Evolutionary conservation across 2,329 filamentous ascomycete genomes (phyloP).

Genomic region (Rasamsonia emersonii): DNA sequence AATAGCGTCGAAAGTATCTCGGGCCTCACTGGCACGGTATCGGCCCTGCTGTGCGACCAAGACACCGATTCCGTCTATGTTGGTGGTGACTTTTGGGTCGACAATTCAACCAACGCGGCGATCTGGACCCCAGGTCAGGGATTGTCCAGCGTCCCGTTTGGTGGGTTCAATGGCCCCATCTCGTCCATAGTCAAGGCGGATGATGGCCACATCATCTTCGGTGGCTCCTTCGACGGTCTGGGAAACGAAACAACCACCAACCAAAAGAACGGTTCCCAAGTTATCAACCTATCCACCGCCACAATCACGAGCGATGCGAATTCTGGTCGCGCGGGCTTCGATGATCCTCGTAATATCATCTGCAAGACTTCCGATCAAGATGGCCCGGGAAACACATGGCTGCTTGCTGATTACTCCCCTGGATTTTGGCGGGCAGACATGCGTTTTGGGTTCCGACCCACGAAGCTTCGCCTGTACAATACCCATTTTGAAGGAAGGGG

Average conservation of each 20-base stretch:
- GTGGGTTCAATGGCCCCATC: slow-evolving; percentile 89
- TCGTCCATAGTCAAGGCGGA: slow-evolving; percentile 71
- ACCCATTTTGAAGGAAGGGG: slow-evolving; percentile 75
- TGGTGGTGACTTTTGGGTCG: slow-evolving; percentile 73
- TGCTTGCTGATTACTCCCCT: slow-evolving; percentile 63
- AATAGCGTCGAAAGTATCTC: slow-evolving; percentile 62
- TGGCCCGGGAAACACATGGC: slow-evolving; percentile 70
- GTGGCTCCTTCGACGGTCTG: slow-evolving; percentile 78
- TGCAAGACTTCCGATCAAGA: slow-evolving; percentile 65
- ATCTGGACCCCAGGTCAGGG: slow-evolving; percentile 61
- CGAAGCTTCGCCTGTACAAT: slow-evolving; percentile 81
- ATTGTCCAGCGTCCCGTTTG: slow-evolving; percentile 79
- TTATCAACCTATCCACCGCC: slow-evolving; percentile 76
- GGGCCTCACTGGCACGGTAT: slow-evolving; percentile 78
- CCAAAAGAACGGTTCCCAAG: slow-evolving; percentile 56
- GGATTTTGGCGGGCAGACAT: slow-evolving; percentile 82
- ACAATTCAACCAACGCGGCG: slow-evolving; percentile 82
- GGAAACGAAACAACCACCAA: slow-evolving; percentile 61
- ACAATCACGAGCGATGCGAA: slow-evolving; percentile 57
- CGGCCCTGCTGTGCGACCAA: slow-evolving; percentile 72
- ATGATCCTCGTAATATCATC: slow-evolving; percentile 69
- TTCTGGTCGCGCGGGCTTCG: slow-evolving; percentile 58
- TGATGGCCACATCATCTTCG: slow-evolving; percentile 83
- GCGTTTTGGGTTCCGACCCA: slow-evolving; percentile 75
- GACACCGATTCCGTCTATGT: slow-evolving; percentile 75